Base-by-base conservation (phyloP, 2,329 filamentous ascomycete species). In the Penicillium hordei region DNA sequence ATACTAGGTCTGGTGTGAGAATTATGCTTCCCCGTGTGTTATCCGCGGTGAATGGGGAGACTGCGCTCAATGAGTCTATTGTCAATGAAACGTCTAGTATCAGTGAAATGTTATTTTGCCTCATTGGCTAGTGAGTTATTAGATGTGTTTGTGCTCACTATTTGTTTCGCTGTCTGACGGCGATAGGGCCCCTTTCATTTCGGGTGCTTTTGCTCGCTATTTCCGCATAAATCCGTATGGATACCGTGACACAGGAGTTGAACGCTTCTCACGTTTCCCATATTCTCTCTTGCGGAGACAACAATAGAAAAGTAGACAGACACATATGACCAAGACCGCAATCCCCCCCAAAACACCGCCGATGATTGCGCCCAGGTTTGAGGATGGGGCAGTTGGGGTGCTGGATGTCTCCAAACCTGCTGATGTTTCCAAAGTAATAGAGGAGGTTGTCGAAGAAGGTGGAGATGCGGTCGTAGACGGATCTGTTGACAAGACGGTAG, bases 311-410 rank as follows among this genome's bases (percentile, higher is more conserved):
- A 64, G 44, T 0, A 68, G 38, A 1, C 65, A 6, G 15, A 40
- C 57, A 10, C 63, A 17, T 4, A 69, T 19, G 1, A 60, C 19
- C 19, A 65, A 23, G 4, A 39, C 60, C 8, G 56, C 34, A 1
- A 68, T 40, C 1, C 60, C 65, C 21, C 64, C 65, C 0, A 67
- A 40, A 9, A 59, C 54, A 3, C 67, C 68, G n/a, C 69, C 69
- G 46, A 72, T 66, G 13, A 68, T 58, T 29, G 55, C 63, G 21
- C 48, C 61, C 36, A 38, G 54, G 38, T 50, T 58, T 25, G 56
- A 52, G 17, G 54, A 45, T 40, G 43, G 12, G 17, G 45, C 25
- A 50, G 15, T 46, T 52, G 34, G 40, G 19, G 1, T 52, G 25
- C 10, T 48, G 42, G 38, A 27, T 42, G 52, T 31, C 29, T 13